Conservation (phyloP, 768 basidiomycete species). For the Exidia glandulosa region DNA sequence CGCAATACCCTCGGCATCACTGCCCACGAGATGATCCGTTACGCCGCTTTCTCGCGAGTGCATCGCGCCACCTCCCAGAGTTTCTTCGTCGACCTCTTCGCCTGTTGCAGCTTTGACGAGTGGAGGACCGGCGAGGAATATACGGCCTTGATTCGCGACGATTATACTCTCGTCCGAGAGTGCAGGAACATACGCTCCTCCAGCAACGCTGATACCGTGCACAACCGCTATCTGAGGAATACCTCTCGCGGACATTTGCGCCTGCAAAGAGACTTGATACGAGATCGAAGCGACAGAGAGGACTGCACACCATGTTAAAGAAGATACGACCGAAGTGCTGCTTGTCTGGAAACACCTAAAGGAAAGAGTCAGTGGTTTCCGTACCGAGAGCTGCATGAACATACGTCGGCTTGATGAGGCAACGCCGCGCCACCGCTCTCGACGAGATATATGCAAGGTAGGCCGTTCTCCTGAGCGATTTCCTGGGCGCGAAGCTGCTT, state of each 20-base stretch:
- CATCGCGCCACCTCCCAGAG: conserved; percentile 83
- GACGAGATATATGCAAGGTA: conserved; percentile 89
- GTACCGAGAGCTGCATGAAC: conserved; percentile 3
- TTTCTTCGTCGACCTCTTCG: conserved; percentile 68
- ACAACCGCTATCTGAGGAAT: conserved; percentile 90
- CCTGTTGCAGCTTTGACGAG: conserved; percentile 64
- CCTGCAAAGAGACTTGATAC: conserved; percentile 29
- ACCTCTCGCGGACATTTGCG: conserved; percentile 84
- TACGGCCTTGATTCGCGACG: conserved; percentile 81
- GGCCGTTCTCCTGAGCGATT: conserved; percentile 78
- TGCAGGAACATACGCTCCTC: conserved; percentile 89
- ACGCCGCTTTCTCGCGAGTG: conserved; percentile 87
- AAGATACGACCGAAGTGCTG: conserved; percentile 95
- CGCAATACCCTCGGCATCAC: conserved; percentile 76
- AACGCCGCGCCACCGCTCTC: conserved; percentile 91
- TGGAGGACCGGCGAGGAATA: conserved; percentile 91
- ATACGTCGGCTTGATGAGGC: conserved; percentile 79
- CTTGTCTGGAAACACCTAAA: conserved; percentile 79
- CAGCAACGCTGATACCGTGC: conserved; percentile 89
- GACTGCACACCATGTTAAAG: conserved; percentile 74
- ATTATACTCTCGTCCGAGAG: conserved; percentile 95
- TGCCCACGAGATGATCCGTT: conserved; percentile 75
- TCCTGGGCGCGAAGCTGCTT: conserved; percentile 93
- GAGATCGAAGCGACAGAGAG: not conserved
- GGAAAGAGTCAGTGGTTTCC: not conserved